Conservation (phyloP, 78 protist species). For the Creolimax fragrantissima region DNA sequence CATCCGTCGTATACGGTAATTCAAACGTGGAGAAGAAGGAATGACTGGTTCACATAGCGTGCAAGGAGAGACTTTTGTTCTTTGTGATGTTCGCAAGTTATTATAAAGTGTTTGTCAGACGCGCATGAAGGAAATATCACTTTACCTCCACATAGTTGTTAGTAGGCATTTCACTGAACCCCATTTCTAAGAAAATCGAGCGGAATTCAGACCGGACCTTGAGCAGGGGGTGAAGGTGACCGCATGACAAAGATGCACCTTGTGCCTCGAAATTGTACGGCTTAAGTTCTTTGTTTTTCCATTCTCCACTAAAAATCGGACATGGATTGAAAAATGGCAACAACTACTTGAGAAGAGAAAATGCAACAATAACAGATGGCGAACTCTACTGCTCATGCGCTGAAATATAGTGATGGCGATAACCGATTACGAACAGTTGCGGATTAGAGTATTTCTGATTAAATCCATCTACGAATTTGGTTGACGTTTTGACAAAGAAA, state of each 20-base stretch:
- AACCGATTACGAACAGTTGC: not conserved
- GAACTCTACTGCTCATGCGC: not conserved
- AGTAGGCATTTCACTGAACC: slow-evolving; percentile 96
- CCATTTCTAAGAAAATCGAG: slow-evolving; percentile 90
- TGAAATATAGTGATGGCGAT: not conserved
- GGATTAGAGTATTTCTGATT: not conserved
- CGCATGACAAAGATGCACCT: slow-evolving; percentile 39
- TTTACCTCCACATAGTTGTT: slow-evolving; percentile 80
- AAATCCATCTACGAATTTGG: not conserved
- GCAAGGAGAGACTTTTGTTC: no score
- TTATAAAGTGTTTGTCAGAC: no score
- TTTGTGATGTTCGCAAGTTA: no score
- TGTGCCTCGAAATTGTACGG: slow-evolving; percentile 46
- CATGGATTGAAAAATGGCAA: not conserved
- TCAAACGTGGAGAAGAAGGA: no score
- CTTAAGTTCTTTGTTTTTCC: slow-evolving; percentile 39
- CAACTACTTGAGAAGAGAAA: not conserved
- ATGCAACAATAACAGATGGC: not conserved
- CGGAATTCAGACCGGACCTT: slow-evolving; percentile 88
- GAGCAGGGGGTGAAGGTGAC: slow-evolving; percentile 87
- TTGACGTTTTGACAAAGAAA: slow-evolving; percentile 23
- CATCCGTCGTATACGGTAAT: no score
- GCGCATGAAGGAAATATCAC: no score
- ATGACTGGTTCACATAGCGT: no score
- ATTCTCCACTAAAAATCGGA: slow-evolving; percentile 15